Conservation (phyloP, 2,329 filamentous ascomycete species). For the Phoma sp. region DNA sequence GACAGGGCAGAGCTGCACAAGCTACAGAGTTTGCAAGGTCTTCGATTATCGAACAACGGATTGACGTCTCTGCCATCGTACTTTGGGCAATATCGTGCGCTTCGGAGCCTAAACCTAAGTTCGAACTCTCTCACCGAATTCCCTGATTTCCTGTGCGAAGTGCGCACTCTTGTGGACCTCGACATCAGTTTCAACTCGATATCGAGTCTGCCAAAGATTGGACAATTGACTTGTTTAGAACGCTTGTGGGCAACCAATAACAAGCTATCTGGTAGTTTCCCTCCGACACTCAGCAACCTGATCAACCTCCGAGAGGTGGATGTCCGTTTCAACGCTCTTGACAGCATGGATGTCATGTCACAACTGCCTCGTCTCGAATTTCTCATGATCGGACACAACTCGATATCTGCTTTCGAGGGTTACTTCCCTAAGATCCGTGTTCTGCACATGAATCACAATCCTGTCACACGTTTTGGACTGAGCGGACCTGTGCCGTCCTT, state of each 20-base stretch:
- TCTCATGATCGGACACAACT: constrained; percentile 89
- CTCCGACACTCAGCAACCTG: constrained; percentile 74
- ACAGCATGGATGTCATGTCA: constrained; percentile 85
- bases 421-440: constrained; percentile 85
- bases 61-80: constrained; percentile 79
- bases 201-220: constrained; percentile 77
- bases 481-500: constrained; percentile 77
- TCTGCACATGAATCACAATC: constrained; percentile 91
- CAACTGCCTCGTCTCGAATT: constrained; percentile 86
- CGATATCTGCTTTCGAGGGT: constrained; percentile 86
- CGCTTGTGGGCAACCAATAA: constrained; percentile 97
- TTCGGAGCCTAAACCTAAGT: constrained; percentile 87
- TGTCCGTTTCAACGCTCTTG: constrained; percentile 89
- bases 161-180: constrained; percentile 85
- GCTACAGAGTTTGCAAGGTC: constrained; percentile 78
- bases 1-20: constrained; percentile 82
- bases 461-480: constrained; percentile 91
- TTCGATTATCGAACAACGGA: constrained; percentile 94
- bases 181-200: constrained; percentile 98
- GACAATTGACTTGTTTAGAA: constrained; percentile 79
- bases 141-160: constrained; percentile 80
- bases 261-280: constrained; percentile 76
- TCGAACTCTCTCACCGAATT: constrained; percentile 91
- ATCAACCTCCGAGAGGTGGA: constrained; percentile 86
- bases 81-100: constrained; percentile 78